phyloP scores from a whole-genome alignment of 257 asterid species.

The Eustoma russellianum region DNA sequence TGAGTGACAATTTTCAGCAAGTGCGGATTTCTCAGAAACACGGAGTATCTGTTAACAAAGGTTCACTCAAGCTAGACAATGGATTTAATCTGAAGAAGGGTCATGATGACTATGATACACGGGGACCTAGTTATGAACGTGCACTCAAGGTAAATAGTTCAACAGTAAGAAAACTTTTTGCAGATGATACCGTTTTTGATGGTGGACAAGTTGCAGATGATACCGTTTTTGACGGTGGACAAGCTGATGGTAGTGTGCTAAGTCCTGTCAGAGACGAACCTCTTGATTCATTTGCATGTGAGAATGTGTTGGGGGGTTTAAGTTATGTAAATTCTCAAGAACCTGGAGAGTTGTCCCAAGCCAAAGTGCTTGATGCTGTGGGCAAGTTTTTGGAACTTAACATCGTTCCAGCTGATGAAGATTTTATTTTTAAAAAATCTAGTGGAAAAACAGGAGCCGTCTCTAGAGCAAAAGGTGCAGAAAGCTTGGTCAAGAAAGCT shows the following conservation, averaged over 20 bases:
- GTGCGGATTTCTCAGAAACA: constrained; percentile 20
- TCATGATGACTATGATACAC: constrained; percentile 22
- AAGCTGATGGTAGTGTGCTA: constrained; percentile 27
- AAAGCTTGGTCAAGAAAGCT: constrained; percentile 49
- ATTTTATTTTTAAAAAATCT: constrained; percentile 18
- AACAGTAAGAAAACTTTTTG: constrained; percentile 71
- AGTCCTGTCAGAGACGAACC: constrained; percentile 15
- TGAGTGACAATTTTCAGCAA: constrained; percentile 28
- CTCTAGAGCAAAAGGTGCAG: constrained; percentile 57
- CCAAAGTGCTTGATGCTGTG: constrained; percentile 73
- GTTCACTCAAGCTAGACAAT: constrained; percentile 18
- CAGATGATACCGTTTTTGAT: too few species aligned
- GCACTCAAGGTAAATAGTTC: constrained; percentile 31
- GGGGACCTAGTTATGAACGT: constrained; percentile 14
- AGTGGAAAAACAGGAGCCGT: constrained; percentile 28
- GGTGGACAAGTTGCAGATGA: too few species aligned
- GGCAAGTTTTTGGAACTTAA: constrained; percentile 66
- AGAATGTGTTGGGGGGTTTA: constrained; percentile 49
- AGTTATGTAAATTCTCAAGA: constrained; percentile 82
- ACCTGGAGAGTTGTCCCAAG: constrained; percentile 90
- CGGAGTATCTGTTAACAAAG: constrained; percentile 15
- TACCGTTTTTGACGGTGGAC: constrained; percentile 20
- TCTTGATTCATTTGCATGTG: constrained; percentile 25
- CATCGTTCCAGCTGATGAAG: constrained; percentile 35
- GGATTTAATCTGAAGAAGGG: constrained; percentile 7